These are phyloP conservation scores for Eucalyptus albens DNA, from an alignment of 345 rosid species.

Conservation along the genomic window DNA sequence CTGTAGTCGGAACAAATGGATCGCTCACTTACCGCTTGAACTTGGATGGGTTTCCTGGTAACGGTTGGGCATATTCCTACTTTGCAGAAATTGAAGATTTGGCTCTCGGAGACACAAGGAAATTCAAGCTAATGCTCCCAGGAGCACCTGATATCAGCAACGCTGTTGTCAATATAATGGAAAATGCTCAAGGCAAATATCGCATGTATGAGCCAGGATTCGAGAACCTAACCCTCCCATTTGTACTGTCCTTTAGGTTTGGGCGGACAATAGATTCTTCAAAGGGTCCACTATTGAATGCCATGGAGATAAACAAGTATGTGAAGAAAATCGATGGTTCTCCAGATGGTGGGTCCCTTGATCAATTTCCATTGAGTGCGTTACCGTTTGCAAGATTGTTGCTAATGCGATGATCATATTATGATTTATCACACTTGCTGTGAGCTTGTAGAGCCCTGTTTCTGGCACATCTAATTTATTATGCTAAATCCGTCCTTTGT, in stretches of 20 bases:
- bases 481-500: neutral
- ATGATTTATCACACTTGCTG: neutral
- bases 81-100: constrained; percentile 91
- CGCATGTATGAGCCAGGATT: constrained; percentile 83
- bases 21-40: constrained; percentile 76
- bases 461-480: neutral
- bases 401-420: neutral
- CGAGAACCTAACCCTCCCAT: constrained; percentile 65
- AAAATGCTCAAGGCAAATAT: constrained; percentile 71
- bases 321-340: constrained; percentile 70
- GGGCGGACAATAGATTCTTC: constrained; percentile 76
- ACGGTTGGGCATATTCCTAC: constrained; percentile 73
- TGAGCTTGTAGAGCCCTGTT: neutral
- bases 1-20: constrained; percentile 96
- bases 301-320: constrained; percentile 81
- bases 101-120: constrained; percentile 53
- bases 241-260: constrained; percentile 65
- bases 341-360: constrained; percentile 43
- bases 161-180: constrained; percentile 70
- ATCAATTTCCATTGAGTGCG: neutral
- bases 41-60: constrained; percentile 88
- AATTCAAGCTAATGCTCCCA: constrained; percentile 72
- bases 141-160: constrained; percentile 60
- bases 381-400: neutral
- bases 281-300: constrained; percentile 87